A percentile compares a stretch with the other conserved stretches of the same genome.
Conservation (phyloP, 2,329 filamentous ascomycete species). For the Claviceps fusiformis region DNA sequence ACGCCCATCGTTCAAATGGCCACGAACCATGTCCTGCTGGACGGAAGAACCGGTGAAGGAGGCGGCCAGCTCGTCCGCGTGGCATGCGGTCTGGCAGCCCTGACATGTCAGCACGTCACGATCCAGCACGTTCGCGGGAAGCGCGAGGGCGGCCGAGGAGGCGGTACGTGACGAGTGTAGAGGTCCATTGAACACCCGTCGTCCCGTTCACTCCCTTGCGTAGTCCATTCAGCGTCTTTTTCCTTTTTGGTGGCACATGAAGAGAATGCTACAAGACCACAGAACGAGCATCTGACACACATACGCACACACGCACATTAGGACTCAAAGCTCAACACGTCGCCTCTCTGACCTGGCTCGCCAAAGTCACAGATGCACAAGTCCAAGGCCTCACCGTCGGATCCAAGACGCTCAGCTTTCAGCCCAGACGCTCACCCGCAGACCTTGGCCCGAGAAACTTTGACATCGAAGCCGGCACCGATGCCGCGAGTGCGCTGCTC, state of each 20-base stretch:
- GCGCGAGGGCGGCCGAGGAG: conserved; percentile 18
- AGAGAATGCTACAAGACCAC: no score
- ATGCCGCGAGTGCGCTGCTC: conserved; percentile 40
- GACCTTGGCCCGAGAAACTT: conserved; percentile 29
- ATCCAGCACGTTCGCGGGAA: conserved; percentile 45
- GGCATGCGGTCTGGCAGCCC: conserved; percentile 40
- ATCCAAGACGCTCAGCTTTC: conserved; percentile 34
- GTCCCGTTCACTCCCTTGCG: not conserved
- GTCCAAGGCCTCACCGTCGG: conserved; percentile 37
- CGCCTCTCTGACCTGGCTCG: conserved; percentile 39
- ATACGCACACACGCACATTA: conserved; percentile 16
- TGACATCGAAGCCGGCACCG: conserved; percentile 33
- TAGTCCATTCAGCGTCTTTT: no score
- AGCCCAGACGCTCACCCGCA: conserved; percentile 25
- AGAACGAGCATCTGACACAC: not conserved
- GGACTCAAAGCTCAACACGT: conserved; percentile 50
- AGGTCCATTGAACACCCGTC: not conserved
- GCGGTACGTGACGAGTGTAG: conserved; percentile 12
- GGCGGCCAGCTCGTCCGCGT: conserved; percentile 48
- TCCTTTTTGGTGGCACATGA: no score
- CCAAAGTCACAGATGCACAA: conserved; percentile 35
- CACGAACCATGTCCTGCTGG: conserved; percentile 28
- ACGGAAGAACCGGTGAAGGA: conserved; percentile 46
- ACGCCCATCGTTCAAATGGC: not conserved
- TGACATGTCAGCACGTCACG: conserved; percentile 38